Base-by-base conservation (phyloP, 305 asterid species). In the Salvia sclarea region DNA sequence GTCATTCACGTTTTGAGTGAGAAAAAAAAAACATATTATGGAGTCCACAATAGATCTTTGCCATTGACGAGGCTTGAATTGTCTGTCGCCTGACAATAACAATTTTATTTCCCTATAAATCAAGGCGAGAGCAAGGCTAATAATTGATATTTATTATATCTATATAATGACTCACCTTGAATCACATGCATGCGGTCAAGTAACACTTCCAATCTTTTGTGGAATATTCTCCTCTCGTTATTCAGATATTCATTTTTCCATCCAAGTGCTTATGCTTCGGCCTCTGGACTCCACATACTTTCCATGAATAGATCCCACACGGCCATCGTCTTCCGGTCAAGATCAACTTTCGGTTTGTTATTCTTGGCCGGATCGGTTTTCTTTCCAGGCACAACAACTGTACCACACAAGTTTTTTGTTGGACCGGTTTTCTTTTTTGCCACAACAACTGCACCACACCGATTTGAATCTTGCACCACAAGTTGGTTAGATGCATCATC, bases 41-140 rank as follows among this genome's bases (percentile, higher is more conserved):
- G 97, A 91, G 53, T 87, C 93, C 16, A 87, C 75, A 5, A 87
- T 88, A 0, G 97, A 85, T 16, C 96, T 91, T 78, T 85, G 84
- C 96, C 97, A 91, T 17, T n/a, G n/a, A n/a, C n/a, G n/a, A n/a
- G 41, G 63, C 6, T 77, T 74, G 76, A 85, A 91, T 4, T 67
- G 56, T 9, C 80, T 78, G 52, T 82, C 62, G 8, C 96, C 91
- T 91, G 81, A 52, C 35, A 41, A 8, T 24, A 54, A 16, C n/a
- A n/a, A n/a, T n/a, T n/a, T n/a, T 22, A 72, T 16, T 20, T 53
- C 30, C 35, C 16, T 47, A 38, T 18, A 73, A 20, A 52, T 18
- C 37, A 64, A 1, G 22, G 52, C 52, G 4, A 25, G n/a, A n/a
- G n/a, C n/a, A n/a, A n/a, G n/a, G n/a, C n/a, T n/a, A n/a, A n/a